Evolutionary conservation across 2,329 filamentous ascomycete species (phyloP).

Genomic region (Stachybotrys echinatus): DNA sequence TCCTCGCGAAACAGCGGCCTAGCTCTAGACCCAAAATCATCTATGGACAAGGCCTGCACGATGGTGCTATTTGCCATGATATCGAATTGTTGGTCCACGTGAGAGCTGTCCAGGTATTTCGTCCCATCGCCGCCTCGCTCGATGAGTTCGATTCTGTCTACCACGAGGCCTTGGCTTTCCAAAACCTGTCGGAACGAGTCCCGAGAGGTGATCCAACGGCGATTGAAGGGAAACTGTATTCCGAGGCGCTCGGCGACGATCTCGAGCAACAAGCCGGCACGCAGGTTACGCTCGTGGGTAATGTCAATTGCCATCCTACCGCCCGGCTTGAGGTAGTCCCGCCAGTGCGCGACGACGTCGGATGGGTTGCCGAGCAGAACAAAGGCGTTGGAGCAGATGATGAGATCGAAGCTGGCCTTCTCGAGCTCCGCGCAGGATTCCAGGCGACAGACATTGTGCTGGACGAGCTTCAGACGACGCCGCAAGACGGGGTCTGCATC

Average conservation of each 20-base stretch:
- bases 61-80: slow-evolving; percentile 13
- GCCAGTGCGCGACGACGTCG: slow-evolving; percentile 20
- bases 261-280: slow-evolving; percentile 18
- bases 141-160: slow-evolving; percentile 18
- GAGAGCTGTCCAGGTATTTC: slow-evolving; percentile 13
- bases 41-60: slow-evolving; percentile 9
- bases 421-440: slow-evolving; percentile 9
- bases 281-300: slow-evolving; percentile 23
- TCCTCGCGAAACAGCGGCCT: slow-evolving; percentile 21
- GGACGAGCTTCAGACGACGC: slow-evolving; percentile 15
- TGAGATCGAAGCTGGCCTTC: slow-evolving; percentile 19
- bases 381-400: slow-evolving; percentile 28
- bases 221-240: slow-evolving; percentile 18
- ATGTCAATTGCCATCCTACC: slow-evolving; percentile 25
- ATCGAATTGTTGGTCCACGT: slow-evolving; percentile 23
- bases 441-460: slow-evolving; percentile 22
- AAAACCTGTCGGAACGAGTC: slow-evolving; percentile 21
- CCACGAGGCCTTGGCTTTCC: slow-evolving; percentile 16
- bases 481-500: slow-evolving; percentile 8
- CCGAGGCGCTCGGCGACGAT: slow-evolving; percentile 15
- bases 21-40: slow-evolving; percentile 16
- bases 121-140: slow-evolving; percentile 19
- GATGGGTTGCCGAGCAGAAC: slow-evolving; percentile 22
- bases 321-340: slow-evolving; percentile 17
- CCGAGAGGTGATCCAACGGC: slow-evolving; percentile 20